Conservation (phyloP, 768 basidiomycete genomes). For the Amanita rimosa region DNA sequence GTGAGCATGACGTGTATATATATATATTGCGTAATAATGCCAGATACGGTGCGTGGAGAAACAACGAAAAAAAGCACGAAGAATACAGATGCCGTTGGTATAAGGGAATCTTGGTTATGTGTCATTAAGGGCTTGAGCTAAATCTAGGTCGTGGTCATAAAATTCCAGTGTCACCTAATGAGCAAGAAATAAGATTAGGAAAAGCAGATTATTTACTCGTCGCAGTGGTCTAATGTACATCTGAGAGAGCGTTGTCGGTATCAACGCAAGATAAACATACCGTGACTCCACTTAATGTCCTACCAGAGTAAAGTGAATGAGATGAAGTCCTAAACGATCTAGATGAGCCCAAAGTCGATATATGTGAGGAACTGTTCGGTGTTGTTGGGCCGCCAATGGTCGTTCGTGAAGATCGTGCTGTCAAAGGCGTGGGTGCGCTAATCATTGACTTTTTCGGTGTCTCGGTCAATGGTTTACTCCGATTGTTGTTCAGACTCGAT, state of each 20-base stretch:
- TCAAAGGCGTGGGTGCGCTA: constrained; percentile 79
- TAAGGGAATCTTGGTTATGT: constrained; percentile 26
- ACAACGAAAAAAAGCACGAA: constrained; percentile 15
- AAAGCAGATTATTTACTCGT: constrained; percentile 20
- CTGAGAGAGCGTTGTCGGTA: constrained; percentile 6
- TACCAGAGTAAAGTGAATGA: constrained; percentile 65
- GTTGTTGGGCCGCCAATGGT: constrained; percentile 44
- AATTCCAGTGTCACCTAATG: constrained; percentile 12
- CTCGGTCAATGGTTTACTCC: constrained; percentile 42
- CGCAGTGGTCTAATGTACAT: constrained; percentile 23
- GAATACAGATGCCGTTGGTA: constrained; percentile 28
- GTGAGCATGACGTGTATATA: constrained; percentile 12
- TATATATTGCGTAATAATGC: constrained; percentile 24
- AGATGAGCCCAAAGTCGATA: constrained; percentile 47
- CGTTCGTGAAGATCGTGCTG: constrained; percentile 61
- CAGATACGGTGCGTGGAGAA: constrained; percentile 18
- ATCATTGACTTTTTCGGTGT: constrained; percentile 89
- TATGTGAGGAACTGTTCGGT: constrained; percentile 42
- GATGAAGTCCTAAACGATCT: constrained; percentile 60
- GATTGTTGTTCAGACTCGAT: constrained; percentile 39
- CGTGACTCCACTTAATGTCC: constrained; percentile 60
- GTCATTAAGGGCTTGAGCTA: constrained; percentile 14
- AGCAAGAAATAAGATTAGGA: constrained; percentile 5
- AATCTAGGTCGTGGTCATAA: constrained; percentile 8
- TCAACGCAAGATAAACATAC: constrained; percentile 29